A percentile compares a stretch with the other conserved stretches of the same genome.
phyloP scores from a whole-genome alignment of 2,329 filamentous ascomycete genomes.

The Sporothrix schenckii region DNA sequence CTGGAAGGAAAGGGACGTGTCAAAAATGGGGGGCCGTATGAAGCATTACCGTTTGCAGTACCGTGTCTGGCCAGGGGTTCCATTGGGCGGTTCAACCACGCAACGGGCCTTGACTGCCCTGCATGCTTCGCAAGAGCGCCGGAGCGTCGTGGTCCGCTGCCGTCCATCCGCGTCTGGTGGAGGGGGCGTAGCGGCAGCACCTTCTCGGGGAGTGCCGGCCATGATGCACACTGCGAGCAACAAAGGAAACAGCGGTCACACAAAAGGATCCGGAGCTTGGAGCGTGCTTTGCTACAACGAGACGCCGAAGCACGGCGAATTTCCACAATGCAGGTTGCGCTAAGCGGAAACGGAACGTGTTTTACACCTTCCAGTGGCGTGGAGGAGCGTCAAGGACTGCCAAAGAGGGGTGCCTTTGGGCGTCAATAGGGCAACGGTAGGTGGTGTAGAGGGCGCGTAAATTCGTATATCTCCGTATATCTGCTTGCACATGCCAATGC shows the following conservation, averaged over 20 bases:
- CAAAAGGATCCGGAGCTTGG: neutral
- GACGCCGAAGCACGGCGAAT: neutral
- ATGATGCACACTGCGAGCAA: conserved; percentile 13
- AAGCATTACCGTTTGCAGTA: conserved; percentile 35
- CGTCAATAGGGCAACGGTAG: neutral
- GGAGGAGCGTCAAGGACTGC: too few relatives aligned
- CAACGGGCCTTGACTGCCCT: conserved; percentile 37
- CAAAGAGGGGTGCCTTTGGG: neutral
- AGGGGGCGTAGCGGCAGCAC: conserved; percentile 8
- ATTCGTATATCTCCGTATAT: neutral
- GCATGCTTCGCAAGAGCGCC: conserved; percentile 38
- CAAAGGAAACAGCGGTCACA: neutral
- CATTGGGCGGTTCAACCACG: conserved; percentile 29
- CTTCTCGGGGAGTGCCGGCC: neutral
- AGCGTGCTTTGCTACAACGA: neutral
- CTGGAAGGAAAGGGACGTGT: neutral
- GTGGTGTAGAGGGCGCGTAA: neutral
- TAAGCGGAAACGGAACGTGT: neutral
- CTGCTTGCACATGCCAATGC: neutral
- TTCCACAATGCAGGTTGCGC: neutral
- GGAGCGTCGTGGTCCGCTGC: conserved; percentile 35
- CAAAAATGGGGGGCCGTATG: neutral
- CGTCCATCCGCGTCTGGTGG: conserved; percentile 20
- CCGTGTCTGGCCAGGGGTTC: conserved; percentile 19
- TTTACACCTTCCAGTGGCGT: neutral